Conservation (phyloP, 805 yeast species). For the Pichia scutulata region DNA sequence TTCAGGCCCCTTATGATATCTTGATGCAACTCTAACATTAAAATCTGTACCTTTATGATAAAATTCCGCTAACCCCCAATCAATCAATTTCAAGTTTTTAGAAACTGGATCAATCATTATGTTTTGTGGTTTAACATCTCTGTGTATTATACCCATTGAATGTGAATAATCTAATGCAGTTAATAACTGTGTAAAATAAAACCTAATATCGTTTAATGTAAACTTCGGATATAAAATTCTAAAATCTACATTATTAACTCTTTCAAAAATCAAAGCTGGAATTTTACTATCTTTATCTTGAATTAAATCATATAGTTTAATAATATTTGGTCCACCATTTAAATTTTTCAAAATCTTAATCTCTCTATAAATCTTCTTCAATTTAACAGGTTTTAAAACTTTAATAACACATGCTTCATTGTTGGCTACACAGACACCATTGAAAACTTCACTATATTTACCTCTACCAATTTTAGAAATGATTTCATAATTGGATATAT, state of each 20-base stretch:
- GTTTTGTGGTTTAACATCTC: constrained; percentile 92
- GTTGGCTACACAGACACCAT: constrained; percentile 62
- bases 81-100: constrained; percentile 64
- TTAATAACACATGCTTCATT: constrained; percentile 73
- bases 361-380: constrained; percentile 88
- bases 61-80: constrained; percentile 94
- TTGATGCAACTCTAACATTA: constrained; percentile 85
- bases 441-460: constrained; percentile 87
- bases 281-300: constrained; percentile 79
- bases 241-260: constrained; percentile 78
- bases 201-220: constrained; percentile 65
- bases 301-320: constrained; percentile 72
- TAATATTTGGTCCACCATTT: constrained; percentile 75
- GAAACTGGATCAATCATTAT: constrained; percentile 80
- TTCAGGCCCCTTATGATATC: constrained; percentile 92
- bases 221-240: constrained; percentile 79
- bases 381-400: constrained; percentile 87
- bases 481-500: constrained; percentile 79
- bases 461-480: constrained; percentile 84
- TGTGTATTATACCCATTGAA: constrained; percentile 90
- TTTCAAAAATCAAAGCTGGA: constrained; percentile 84
- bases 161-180: constrained; percentile 83
- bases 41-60: constrained; percentile 86
- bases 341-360: constrained; percentile 80
- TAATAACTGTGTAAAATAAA: constrained; percentile 74